Conservation (phyloP, 176 grass and related monocot genomes). For the Urochloa ruziziensis region DNA sequence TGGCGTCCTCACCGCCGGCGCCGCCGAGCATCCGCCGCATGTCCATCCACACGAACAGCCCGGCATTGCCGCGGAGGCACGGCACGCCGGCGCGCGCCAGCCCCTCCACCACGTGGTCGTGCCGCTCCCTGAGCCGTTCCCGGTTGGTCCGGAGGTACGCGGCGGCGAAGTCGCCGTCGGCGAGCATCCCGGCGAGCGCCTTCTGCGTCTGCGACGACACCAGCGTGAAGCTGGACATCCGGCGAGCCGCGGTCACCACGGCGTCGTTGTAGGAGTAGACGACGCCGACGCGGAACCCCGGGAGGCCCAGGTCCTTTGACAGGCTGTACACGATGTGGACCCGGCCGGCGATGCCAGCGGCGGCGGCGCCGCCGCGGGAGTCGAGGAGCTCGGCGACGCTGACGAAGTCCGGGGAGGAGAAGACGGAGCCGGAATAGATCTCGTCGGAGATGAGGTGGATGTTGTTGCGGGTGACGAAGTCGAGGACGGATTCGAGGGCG, state of each 20-base stretch:
- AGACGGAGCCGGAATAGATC: constrained; percentile 88
- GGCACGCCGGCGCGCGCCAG: constrained; percentile 55
- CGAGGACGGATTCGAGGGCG: constrained; percentile 47
- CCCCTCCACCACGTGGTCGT: constrained; percentile 54
- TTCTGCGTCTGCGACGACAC: constrained; percentile 92
- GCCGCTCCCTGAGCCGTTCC: constrained; percentile 49
- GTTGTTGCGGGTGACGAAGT: constrained; percentile 55
- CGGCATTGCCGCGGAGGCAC: constrained; percentile 69
- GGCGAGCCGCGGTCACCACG: constrained; percentile 71
- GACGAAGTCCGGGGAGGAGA: constrained; percentile 57
- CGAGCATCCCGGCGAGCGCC: constrained; percentile 69
- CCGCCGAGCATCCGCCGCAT: constrained; percentile 50
- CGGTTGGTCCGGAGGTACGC: constrained; percentile 71
- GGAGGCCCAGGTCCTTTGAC: constrained; percentile 83
- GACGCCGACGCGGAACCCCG: constrained; percentile 70
- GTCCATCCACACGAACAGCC: constrained; percentile 94
- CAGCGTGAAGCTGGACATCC: constrained; percentile 96
- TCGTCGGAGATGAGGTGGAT: constrained; percentile 96
- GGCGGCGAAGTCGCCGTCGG: constrained; percentile 51
- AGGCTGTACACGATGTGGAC: constrained; percentile 96
- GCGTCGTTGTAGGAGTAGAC: constrained; percentile 87
- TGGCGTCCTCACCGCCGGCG: too few species aligned
- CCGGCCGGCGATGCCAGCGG: constrained; percentile 16
- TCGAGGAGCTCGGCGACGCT: constrained; percentile 82
- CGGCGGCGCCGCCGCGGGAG: not conserved